Conservation (phyloP, 768 basidiomycete genomes). For the Kwoniella europaea region DNA sequence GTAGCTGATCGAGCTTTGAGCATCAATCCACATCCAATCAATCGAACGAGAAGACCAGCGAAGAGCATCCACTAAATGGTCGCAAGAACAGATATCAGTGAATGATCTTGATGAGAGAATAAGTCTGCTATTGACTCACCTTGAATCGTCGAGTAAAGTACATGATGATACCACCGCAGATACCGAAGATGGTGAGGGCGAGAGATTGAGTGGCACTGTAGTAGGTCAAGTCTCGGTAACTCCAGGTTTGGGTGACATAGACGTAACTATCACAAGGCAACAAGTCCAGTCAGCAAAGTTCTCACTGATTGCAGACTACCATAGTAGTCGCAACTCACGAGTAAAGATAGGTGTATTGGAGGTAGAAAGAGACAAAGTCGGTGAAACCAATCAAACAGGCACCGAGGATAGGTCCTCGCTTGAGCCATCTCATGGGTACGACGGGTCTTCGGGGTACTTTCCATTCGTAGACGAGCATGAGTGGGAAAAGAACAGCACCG, state of each 20-base stretch:
- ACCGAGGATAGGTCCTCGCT: conserved; percentile 67
- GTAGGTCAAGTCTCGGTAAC: conserved; percentile 66
- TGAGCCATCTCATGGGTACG: conserved; percentile 67
- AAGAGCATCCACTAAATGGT: conserved; percentile 62
- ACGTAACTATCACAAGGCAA: conserved; percentile 42
- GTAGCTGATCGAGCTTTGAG: conserved; percentile 69
- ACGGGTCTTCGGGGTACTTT: conserved; percentile 67
- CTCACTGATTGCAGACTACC: background rate
- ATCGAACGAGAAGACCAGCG: conserved; percentile 66
- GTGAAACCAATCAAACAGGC: conserved; percentile 68
- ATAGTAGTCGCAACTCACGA: conserved; percentile 65
- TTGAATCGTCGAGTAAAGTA: conserved; percentile 66
- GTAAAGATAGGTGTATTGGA: conserved; percentile 75
- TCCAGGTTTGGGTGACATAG: conserved; percentile 61
- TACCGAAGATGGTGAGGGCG: conserved; percentile 67
- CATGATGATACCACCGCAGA: conserved; percentile 68
- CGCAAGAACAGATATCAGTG: background rate
- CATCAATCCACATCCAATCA: conserved; percentile 72
- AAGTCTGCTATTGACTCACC: conserved; percentile 48
- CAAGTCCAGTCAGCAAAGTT: too few species aligned
- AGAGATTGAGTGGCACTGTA: conserved; percentile 69
- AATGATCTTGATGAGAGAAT: background rate
- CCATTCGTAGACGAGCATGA: conserved; percentile 58
- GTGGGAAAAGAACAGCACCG: conserved; percentile 48
- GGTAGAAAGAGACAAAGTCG: conserved; percentile 61